Evolutionary conservation across 1,284 basidiomycete species (phyloP), one percentile per base, ranked within the genome.

Genomic region (Tilletia walkeri): DNA sequence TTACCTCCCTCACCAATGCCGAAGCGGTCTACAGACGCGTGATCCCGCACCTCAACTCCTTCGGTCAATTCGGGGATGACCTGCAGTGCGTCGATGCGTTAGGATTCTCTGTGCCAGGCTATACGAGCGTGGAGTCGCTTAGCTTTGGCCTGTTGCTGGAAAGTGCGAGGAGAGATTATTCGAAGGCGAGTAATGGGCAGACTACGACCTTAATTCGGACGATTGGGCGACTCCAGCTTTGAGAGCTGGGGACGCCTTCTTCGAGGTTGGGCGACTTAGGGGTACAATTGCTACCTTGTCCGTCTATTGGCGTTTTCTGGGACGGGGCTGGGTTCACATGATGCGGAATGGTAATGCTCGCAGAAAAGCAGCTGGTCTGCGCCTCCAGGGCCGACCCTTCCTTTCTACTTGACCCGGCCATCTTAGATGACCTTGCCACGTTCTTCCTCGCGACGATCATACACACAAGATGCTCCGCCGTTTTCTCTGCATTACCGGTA

Each of bases 111-210:
- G 9, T 6, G 36, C 56, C 56, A 2, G 56, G 56, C 24, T 61
- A 61, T 30, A 61, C 56, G 18, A 34, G 24, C 24, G 56, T 61
- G 7, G 56, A 61, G 56, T n/a, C 56, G 56, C 56, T 61, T 30
- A 61, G 56, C 56, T 61, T 61, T 61, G 56, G 56, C n/a, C 5
- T 61, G 7, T 30, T 61, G 24, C 56, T 61, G 18, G 56, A 61
- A 30, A 7, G 20, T 16, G 56, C 56, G 20, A 16, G 56, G 56
- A 16, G 56, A 7, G 7, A 1, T 1, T 61, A 53, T 30, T 7
- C 50, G 50, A 45, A 45, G 41, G 41, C 41, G 9, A 18, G 50
- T 10, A 10, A 7, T 7, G n/a, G 50, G 50, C 9, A 53, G 24
- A 53, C 50, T 7, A 53, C 50, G 9, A n/a, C 50, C 7, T n/a